These are phyloP conservation scores for Vaccinium darrowii DNA, from an alignment of 148 eudicot genomes.

Conservation along the genomic window DNA sequence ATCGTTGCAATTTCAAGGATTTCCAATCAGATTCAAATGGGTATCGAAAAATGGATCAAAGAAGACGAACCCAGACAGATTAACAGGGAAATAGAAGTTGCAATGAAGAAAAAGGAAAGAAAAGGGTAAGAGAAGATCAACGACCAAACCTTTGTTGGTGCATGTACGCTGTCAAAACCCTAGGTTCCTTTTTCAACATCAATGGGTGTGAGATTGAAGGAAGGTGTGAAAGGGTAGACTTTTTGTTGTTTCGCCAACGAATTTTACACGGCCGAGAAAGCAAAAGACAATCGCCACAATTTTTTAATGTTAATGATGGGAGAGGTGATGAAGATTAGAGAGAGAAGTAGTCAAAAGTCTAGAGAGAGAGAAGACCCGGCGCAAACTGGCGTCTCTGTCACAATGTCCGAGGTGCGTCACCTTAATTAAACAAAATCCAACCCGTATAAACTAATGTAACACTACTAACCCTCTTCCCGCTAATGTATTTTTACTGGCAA, in stretches of 20 bases:
- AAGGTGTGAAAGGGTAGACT: constrained; percentile 57
- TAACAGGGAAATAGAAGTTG: background rate
- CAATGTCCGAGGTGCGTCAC: constrained; percentile 53
- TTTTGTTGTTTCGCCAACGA: constrained; percentile 13
- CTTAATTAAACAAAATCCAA: too few species aligned
- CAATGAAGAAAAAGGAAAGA: background rate
- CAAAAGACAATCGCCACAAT: constrained; percentile 12
- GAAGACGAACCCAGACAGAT: constrained; percentile 6
- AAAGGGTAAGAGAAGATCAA: background rate
- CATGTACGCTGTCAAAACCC: constrained; percentile 39
- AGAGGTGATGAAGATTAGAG: background rate
- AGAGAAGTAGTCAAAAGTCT: background rate
- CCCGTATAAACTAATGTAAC: too few species aligned
- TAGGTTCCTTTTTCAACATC: constrained; percentile 36
- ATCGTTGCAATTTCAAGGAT: background rate
- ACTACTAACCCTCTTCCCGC: too few species aligned
- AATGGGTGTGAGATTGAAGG: constrained; percentile 22
- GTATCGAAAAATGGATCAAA: constrained; percentile 19
- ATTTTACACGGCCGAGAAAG: constrained; percentile 33
- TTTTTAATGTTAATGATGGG: constrained; percentile 7
- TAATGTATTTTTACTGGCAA: too few species aligned
- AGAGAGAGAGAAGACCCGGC: constrained; percentile 10
- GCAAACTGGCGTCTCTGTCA: constrained; percentile 50
- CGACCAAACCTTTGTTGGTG: constrained; percentile 43
- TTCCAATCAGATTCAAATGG: constrained; percentile 12